These are phyloP conservation scores for Zasmidium cellare DNA, from an alignment of 2,329 filamentous ascomycete genomes.

Conservation along the genomic window DNA sequence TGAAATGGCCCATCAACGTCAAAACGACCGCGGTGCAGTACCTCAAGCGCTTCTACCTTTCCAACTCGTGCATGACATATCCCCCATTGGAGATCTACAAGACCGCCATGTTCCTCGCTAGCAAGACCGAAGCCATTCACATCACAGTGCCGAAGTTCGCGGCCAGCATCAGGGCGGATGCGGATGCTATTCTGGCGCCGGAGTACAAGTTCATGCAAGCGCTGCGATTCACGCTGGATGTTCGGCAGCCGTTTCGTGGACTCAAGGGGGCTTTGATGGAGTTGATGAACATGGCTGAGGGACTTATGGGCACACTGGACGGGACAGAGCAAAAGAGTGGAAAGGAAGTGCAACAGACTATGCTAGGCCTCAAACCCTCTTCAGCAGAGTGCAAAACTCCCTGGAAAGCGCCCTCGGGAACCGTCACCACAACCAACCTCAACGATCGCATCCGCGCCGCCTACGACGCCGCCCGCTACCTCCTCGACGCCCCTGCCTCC, in stretches of 20 bases:
- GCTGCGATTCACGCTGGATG: slow-evolving; percentile 88
- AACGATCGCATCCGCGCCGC: slow-evolving; percentile 58
- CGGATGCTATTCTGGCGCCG: slow-evolving; percentile 79
- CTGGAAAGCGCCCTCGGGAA: slow-evolving; percentile 18
- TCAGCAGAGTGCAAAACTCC: slow-evolving; percentile 17
- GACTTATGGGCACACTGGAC: slow-evolving; percentile 49
- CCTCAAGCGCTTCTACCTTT: slow-evolving; percentile 90
- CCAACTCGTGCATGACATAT: slow-evolving; percentile 95
- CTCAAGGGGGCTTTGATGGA: slow-evolving; percentile 87
- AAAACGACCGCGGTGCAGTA: slow-evolving; percentile 83
- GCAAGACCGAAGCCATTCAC: slow-evolving; percentile 87
- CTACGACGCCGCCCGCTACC: slow-evolving; percentile 70
- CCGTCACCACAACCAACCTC: slow-evolving; percentile 25
- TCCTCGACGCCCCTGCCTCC: slow-evolving; percentile 71
- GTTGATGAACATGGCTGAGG: slow-evolving; percentile 65
- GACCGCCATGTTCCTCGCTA: slow-evolving; percentile 87
- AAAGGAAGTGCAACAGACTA: slow-evolving; percentile 21
- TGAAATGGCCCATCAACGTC: slow-evolving; percentile 61
- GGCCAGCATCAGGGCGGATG: slow-evolving; percentile 59
- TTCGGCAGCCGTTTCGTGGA: slow-evolving; percentile 84
- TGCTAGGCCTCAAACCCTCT: slow-evolving; percentile 20
- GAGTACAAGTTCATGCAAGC: slow-evolving; percentile 93
- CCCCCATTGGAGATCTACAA: slow-evolving; percentile 86
- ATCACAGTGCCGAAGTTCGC: slow-evolving; percentile 64
- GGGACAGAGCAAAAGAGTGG: slow-evolving; percentile 20